Base-by-base conservation (phyloP, 352 stramenopile species). In the Phytopythium ostracodes region DNA sequence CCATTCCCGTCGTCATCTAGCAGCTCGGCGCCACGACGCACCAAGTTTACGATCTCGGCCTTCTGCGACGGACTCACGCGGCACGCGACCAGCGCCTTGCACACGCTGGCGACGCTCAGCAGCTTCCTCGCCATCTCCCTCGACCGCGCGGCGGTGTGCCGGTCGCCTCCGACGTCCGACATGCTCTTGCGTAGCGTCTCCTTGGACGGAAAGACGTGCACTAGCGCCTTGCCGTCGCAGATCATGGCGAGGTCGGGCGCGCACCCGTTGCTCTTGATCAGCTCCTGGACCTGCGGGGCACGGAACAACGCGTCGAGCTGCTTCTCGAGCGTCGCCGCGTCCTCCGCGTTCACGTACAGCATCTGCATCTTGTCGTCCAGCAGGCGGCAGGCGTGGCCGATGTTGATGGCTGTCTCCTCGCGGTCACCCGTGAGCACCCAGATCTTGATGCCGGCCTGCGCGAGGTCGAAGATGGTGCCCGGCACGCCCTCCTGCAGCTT, bases 381-480 rank as follows among this genome's bases (percentile, higher is more conserved):
- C 0, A 91, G 71, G 18, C 73, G 75, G 50, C 81, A 91, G 0
- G 94, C 94, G 50, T 98, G 96, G 18, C 90, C 96, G 59, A 99
- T 99, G 73, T 99, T 98, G 60, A 99, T 94, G 1, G 97, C 97
- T 2, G 97, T 99, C 67, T 99, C 97, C 57, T 97, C 81, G 49
- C 98, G 98, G 68, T 99, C 97, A 33, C 97, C 97, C 8, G 97
- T 99, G 15, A 99, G 81, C 27, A 99, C 92, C 96, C 96, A 99
- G 31, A 99, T 84, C 72, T 99, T 98, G 65, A 99, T 98, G 12
- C 96, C 96, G 20, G 97, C 97, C 27, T 96, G 89, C 25, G 75
- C 81, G 0, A 99, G 76, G 10, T 93, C 92, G 17, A 84, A 78
- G 64, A 99, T 98, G 12, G 95, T 92, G 64, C 96, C 77, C 8